Percentiles rank a stretch among this genome's conserved stretches.
These are phyloP conservation scores for Abrus pulchellus DNA, from an alignment of 306 rosid genomes.

Conservation along the genomic window DNA sequence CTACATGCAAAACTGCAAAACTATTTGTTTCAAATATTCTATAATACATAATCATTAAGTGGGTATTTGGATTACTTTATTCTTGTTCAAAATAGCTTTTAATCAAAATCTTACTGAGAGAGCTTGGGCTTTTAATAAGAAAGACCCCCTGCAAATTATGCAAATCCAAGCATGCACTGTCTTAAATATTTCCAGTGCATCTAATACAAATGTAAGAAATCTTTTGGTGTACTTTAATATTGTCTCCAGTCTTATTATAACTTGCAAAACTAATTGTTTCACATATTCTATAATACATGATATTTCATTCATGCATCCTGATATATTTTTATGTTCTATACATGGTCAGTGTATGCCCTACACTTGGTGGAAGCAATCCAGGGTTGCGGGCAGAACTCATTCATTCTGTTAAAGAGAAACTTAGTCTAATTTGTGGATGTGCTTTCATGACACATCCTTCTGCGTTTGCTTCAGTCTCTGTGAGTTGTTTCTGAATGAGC, in stretches of 20 bases:
- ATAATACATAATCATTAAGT: not conserved
- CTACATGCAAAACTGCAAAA: not conserved
- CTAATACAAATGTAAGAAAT: not conserved
- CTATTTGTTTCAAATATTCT: conserved; percentile 9
- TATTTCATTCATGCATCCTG: conserved; percentile 4
- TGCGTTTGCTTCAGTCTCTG: conserved; percentile 89
- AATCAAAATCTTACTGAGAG: not conserved
- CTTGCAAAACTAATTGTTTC: not conserved
- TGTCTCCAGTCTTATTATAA: conserved; percentile 29
- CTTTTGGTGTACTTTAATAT: conserved; percentile 32
- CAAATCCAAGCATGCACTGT: not conserved
- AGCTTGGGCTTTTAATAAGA: not conserved
- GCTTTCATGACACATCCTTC: conserved; percentile 80
- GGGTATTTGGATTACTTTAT: conserved; percentile 1
- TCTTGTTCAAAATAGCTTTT: not conserved
- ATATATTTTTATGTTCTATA: conserved; percentile 37
- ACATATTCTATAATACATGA: not conserved
- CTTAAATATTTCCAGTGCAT: conserved; percentile 34
- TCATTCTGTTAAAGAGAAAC: conserved; percentile 83
- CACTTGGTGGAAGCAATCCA: conserved; percentile 98
- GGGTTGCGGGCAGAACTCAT: conserved; percentile 88
- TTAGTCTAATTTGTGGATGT: conserved; percentile 83
- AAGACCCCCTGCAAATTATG: not conserved
- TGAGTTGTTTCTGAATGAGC: conserved; percentile 58
- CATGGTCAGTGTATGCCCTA: conserved; percentile 78